phyloP scores from a whole-genome alignment of 169 alveolate species.

The Theileria orientalis region DNA sequence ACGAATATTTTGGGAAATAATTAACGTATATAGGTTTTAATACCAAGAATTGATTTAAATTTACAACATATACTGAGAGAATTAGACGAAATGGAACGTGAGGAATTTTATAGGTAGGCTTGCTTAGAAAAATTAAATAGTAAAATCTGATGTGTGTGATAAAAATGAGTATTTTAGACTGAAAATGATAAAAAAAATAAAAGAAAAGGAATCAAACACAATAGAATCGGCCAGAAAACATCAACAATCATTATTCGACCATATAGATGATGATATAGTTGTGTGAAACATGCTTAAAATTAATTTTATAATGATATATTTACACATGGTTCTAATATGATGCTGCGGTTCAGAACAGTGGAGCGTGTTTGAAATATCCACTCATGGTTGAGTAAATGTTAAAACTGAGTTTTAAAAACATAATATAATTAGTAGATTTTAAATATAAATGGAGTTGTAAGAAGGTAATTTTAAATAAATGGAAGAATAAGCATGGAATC shows the following conservation, averaged over 20 bases:
- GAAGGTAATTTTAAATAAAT: too few species aligned
- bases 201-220: neutral
- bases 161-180: neutral
- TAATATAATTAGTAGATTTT: too few species aligned
- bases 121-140: neutral
- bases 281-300: neutral
- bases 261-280: slow-evolving; percentile 1
- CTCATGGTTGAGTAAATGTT: neutral
- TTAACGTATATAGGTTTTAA: slow-evolving; percentile 74
- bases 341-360: neutral
- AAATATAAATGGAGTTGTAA: too few species aligned
- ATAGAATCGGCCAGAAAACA: neutral
- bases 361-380: neutral
- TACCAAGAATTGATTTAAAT: slow-evolving; percentile 88
- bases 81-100: slow-evolving; percentile 93
- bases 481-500: too few species aligned
- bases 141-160: neutral
- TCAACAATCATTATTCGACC: slow-evolving; percentile 8
- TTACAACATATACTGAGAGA: slow-evolving; percentile 90
- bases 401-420: too few species aligned
- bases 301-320: too few species aligned
- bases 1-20: too few species aligned
- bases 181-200: slow-evolving; percentile 3
- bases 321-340: neutral
- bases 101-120: slow-evolving; percentile 89